Base-by-base conservation (phyloP, 768 basidiomycete species). In the Phanerodontia chrysosporium region DNA sequence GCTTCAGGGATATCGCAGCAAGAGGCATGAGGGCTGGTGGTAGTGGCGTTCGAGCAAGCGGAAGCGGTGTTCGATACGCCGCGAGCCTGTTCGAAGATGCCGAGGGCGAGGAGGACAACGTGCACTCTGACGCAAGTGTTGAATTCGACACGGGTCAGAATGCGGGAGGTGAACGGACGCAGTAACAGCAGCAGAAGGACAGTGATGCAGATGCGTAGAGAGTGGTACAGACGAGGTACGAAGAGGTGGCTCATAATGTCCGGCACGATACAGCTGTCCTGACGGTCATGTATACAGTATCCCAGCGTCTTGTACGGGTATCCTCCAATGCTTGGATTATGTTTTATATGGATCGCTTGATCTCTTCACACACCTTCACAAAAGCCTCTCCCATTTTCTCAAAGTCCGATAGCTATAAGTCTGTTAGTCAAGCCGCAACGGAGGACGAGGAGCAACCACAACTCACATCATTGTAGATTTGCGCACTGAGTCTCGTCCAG, bases 391-490 rank as follows among this genome's bases (percentile, higher is more conserved):
- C 66, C 22, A 69, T 53, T 36, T 67, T 66, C n/a, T 70, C 69
- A 28, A 70, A 70, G 42, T 70, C 67, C 12, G 66, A 66, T n/a
- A 69, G 49, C 69, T 70, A n/a, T n/a, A n/a, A n/a, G n/a, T n/a
- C n/a, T n/a, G n/a, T n/a, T n/a, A n/a, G n/a, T n/a, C n/a, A n/a
- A n/a, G n/a, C n/a, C n/a, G n/a, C n/a, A n/a, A n/a, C n/a, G n/a
- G n/a, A n/a, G n/a, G n/a, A n/a, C n/a, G n/a, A n/a, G 42, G 1
- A 36, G 10, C 13, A 10, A 32, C 6, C 18, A 35, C 25, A 0
- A 49, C 66, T 36, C 52, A 74, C 73, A 65, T 74, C 72, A 35
- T 72, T 74, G 60, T 65, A 74, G 9, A 74, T 56, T 59, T 74
- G 73, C 25, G 73, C 67, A 48, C 71, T 69, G 32, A 53, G 64